Percentiles rank a stretch among this genome's conserved stretches.
Conservation (phyloP, 805 yeast genomes). For the Candida broadrunensis region DNA sequence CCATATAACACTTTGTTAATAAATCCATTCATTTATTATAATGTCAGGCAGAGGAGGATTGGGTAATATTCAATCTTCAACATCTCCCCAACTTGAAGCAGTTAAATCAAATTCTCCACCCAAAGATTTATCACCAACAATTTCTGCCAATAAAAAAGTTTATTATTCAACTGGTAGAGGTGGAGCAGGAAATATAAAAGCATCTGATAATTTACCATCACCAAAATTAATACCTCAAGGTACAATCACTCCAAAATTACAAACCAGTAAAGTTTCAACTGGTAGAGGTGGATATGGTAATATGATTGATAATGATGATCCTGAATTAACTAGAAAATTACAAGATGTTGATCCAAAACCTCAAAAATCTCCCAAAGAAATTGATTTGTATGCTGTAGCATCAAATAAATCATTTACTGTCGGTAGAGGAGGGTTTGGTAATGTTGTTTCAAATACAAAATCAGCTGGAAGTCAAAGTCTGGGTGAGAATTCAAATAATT, state of each 20-base stretch:
- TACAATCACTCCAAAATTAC: constrained; percentile 56
- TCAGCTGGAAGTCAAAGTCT: constrained; percentile 11
- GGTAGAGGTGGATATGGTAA: constrained; percentile 83
- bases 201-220: constrained; percentile 41
- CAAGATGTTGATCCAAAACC: constrained; percentile 55
- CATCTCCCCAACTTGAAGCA: not conserved
- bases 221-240: constrained; percentile 60
- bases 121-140: constrained; percentile 1
- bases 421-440: constrained; percentile 69
- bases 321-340: constrained; percentile 54
- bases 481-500: constrained; percentile 12
- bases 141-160: constrained; percentile 21
- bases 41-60: not conserved
- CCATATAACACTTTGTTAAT: no score
- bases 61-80: not conserved
- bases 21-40: no score
- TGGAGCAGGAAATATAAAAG: constrained; percentile 68
- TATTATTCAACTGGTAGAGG: constrained; percentile 74
- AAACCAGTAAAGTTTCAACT: constrained; percentile 57
- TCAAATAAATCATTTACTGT: constrained; percentile 47
- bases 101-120: constrained; percentile 1
- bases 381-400: constrained; percentile 41
- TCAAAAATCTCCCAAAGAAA: constrained; percentile 16
- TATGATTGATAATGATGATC: constrained; percentile 62
- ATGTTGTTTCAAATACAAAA: constrained; percentile 38